Percentiles rank a stretch among this genome's conserved stretches.
phyloP scores from a whole-genome alignment of 2,329 filamentous ascomycete species.

The Cytospora schulzeri region DNA sequence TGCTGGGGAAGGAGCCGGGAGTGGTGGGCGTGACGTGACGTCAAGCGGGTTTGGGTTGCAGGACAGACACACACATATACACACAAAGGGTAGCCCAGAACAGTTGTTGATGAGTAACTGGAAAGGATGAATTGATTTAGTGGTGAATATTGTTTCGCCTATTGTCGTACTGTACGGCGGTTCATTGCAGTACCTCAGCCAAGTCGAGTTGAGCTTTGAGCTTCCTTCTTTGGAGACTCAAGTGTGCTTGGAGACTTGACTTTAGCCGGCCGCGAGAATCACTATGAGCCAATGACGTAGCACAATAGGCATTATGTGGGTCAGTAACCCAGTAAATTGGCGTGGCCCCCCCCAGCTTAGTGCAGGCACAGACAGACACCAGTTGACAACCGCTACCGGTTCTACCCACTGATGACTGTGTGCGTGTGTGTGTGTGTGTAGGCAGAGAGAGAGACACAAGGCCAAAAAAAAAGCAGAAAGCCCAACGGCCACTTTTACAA shows the following conservation, averaged over 20 bases:
- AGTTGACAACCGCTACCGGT: no score
- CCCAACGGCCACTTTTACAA: constrained; percentile 16
- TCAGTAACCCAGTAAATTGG: neutral
- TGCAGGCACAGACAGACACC: neutral
- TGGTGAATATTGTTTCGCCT: neutral
- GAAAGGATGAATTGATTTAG: neutral
- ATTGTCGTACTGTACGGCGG: neutral
- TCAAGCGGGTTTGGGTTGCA: constrained; percentile 14
- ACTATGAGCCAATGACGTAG: neutral
- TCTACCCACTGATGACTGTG: neutral
- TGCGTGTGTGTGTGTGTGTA: no score
- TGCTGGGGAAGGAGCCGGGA: neutral
- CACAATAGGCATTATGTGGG: neutral
- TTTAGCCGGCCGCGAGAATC: neutral
- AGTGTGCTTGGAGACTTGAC: neutral
- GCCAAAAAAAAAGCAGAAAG: constrained; percentile 1
- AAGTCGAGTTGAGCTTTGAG: neutral
- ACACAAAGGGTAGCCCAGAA: no score
- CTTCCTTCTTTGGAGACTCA: neutral
- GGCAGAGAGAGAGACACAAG: no score
- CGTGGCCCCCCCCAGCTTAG: no score
- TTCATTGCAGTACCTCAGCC: neutral
- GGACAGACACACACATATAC: neutral
- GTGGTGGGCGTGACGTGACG: constrained; percentile 15
- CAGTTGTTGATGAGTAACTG: neutral